A percentile compares a stretch with the other conserved stretches of the same genome.
phyloP scores from a whole-genome alignment of 768 basidiomycete species.

The Tulasnella sp. region DNA sequence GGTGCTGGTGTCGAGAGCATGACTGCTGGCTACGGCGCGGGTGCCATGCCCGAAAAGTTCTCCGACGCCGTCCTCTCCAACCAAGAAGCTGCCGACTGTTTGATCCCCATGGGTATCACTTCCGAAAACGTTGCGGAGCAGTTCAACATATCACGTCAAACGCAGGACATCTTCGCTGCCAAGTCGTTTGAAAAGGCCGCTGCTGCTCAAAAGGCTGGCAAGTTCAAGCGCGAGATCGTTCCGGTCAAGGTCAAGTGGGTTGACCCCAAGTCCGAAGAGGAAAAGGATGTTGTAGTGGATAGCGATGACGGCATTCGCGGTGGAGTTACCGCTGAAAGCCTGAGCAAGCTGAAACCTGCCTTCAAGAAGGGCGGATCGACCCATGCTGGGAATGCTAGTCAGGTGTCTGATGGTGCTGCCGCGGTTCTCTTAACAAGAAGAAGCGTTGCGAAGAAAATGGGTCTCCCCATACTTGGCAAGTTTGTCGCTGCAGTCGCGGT shows the following conservation, averaged over 20 bases:
- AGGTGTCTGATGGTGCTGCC: slow-evolving; percentile 89
- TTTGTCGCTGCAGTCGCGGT: slow-evolving; percentile 64
- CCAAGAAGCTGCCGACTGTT: slow-evolving; percentile 72
- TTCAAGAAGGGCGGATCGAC: slow-evolving; percentile 72
- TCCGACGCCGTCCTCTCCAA: slow-evolving; percentile 62
- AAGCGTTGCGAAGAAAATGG: slow-evolving; percentile 72
- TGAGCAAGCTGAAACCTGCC: slow-evolving; percentile 80
- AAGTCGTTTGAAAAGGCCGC: slow-evolving; percentile 80
- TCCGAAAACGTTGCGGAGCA: slow-evolving; percentile 88
- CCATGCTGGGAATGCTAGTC: slow-evolving; percentile 82
- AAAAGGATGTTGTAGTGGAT: slow-evolving; percentile 64
- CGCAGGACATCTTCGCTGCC: slow-evolving; percentile 84
- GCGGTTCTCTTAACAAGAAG: slow-evolving; percentile 81
- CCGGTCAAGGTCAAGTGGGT: slow-evolving; percentile 66
- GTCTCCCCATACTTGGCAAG: slow-evolving; percentile 84
- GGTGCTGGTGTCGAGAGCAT: slow-evolving; percentile 89
- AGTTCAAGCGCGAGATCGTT: slow-evolving; percentile 78
- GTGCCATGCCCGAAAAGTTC: slow-evolving; percentile 52
- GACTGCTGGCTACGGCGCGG: slow-evolving; percentile 69
- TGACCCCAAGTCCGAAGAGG: slow-evolving; percentile 71
- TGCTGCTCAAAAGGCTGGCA: slow-evolving; percentile 71
- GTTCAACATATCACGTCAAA: slow-evolving; percentile 64
- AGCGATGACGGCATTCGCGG: slow-evolving; percentile 81
- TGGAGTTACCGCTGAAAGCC: slow-evolving; percentile 72
- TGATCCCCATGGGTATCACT: slow-evolving; percentile 88